Base-by-base conservation (phyloP, 768 basidiomycete genomes). In the Leccinum arenicola region DNA sequence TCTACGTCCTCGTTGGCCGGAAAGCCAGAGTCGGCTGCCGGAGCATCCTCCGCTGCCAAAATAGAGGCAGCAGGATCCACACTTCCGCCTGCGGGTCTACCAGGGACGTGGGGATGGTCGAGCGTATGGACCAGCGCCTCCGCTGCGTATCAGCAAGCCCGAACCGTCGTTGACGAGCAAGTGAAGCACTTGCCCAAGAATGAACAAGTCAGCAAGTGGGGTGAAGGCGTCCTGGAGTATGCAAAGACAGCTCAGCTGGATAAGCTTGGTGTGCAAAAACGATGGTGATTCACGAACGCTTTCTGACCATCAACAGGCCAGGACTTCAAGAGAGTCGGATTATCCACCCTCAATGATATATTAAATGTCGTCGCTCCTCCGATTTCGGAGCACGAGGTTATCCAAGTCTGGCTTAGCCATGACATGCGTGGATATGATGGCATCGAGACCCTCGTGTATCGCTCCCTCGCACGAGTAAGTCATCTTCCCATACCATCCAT, bases 371-470 rank as follows among this genome's bases (percentile, higher is more conserved):
- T 99, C 60, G 97, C 97, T 0, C 97, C 97, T 45, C 97, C 97
- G 12, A 98, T 98, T 66, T 92, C 95, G 25, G 95, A 96, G 72
- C 96, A 98, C 70, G 97, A 99, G 74, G 93, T 98, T 15, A 95
- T 99, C 63, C 87, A 97, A 71, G 87, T 99, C 8, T 93, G 92
- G 89, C 77, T 99, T 40, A 90, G 89, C 68, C 95, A 98, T 75
- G 95, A 97, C 64, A 95, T 99, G 95, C 80, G 83, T 62, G 97
- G 97, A 17, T 98, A 96, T 70, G 94, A 95, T 58, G 97, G 97
- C 7, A 83, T 98, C 47, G 96, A 98, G 75, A 82, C 88, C 11
- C 82, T 99, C n/a, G 91, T 95, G 25, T 98, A 97, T 75, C 85
- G 88, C 23, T 88, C 92, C 3, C 78, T 98, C 48, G 76, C 91